Conservation (phyloP, 441 rosid species). For the Croton setiger region DNA sequence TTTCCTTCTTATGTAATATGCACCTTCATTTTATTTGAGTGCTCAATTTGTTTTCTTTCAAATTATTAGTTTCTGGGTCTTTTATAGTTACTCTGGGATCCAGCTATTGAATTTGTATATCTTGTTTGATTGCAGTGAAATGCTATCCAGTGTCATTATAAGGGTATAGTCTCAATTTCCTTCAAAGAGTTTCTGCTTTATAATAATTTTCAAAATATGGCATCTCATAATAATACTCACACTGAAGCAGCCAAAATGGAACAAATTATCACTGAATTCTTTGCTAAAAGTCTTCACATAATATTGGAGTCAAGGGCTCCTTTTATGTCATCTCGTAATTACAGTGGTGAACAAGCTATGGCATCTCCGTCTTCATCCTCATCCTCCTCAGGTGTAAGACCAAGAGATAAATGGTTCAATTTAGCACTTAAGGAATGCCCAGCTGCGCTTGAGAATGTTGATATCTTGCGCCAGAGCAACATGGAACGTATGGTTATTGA, state of each 20-base stretch:
- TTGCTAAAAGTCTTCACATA: slow-evolving; percentile 80
- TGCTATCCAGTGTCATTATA: slow-evolving; percentile 9
- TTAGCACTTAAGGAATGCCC: slow-evolving; percentile 89
- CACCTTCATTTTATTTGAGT: not conserved
- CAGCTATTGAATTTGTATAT: slow-evolving; percentile 1
- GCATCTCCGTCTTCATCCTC: slow-evolving; percentile 74
- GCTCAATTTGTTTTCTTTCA: not conserved
- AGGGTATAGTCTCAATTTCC: slow-evolving; percentile 7
- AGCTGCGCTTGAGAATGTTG: slow-evolving; percentile 67
- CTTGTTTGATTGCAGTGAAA: slow-evolving; percentile 26
- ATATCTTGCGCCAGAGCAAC: slow-evolving; percentile 61
- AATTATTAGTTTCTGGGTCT: not conserved
- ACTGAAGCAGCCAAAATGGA: slow-evolving; percentile 71
- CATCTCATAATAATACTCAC: slow-evolving; percentile 48
- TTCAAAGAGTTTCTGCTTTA: slow-evolving; percentile 12
- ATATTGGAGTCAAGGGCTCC: slow-evolving; percentile 89
- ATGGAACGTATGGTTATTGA: slow-evolving; percentile 81
- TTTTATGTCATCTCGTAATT: slow-evolving; percentile 65
- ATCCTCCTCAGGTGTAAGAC: slow-evolving; percentile 76
- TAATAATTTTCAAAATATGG: slow-evolving; percentile 33
- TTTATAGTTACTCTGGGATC: not conserved
- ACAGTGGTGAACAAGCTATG: slow-evolving; percentile 67
- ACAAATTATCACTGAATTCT: slow-evolving; percentile 79
- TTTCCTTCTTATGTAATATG: not conserved
- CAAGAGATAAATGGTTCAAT: slow-evolving; percentile 92